Evolutionary conservation across 179 eudicot genomes (phyloP), one percentile per base, ranked within the genome.

Genomic region (Beta lomatogona): DNA sequence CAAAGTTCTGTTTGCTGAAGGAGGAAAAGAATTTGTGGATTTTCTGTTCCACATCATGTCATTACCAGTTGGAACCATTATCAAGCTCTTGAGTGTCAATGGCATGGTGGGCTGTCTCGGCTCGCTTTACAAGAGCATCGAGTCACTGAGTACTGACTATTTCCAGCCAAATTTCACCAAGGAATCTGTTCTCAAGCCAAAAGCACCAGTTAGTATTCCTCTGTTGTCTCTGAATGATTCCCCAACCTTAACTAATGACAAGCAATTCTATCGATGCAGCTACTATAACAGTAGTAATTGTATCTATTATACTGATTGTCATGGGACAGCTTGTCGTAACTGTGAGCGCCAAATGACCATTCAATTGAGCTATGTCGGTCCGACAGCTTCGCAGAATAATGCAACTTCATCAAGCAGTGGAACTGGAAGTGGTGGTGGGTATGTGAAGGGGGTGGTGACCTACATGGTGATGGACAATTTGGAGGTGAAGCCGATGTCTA

Each of bases 401-500:
- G 64, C 61, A 57, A 11, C 60, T 6, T 12, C 60, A 16, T 8
- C 15, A 57, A 57, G 60, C 60, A 57, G 3, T 57, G 60, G 14
- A 16, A 57, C 0, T 12, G 60, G 60, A 57, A 57, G 8, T 22
- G 0, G 21, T 46, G 52, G 52, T 9, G 86, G 88, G 3, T 84
- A 77, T 78, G 90, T 88, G 5, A 86, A 86, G 59, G 84, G 84
- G 4, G 81, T 86, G 9, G 88, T 86, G 13, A 88, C 83, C 0
- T 88, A 82, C 28, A 78, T 88, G 87, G 77, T 88, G 6, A 88
- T 82, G 85, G 90, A 88, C 79, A 77, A 84, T 52, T 55, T 88
- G 21, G 82, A 78, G 45, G 83, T 88, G 53, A 84, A 71, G 18
- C 90, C 90, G 0, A 86, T 86, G 83, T 84, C 89, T 6, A 80